Percentiles rank a stretch among this genome's conserved stretches.
Evolutionary conservation across 495 filamentous ascomycete genomes (phyloP).

Genomic region (Neurospora intermedia): DNA sequence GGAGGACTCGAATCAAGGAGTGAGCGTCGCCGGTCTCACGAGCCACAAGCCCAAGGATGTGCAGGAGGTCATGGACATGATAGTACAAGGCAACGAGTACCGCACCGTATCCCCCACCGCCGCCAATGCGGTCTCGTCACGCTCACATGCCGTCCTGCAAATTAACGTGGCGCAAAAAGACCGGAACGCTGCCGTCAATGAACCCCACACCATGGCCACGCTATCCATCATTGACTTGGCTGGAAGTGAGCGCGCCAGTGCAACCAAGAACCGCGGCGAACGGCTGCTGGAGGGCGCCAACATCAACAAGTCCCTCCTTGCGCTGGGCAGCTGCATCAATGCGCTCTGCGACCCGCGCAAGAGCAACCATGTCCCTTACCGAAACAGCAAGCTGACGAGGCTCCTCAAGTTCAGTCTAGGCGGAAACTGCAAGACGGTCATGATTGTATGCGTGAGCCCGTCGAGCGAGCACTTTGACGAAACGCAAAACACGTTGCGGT

Average conservation of each 20-base stretch:
- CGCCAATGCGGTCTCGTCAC: conserved; percentile 94
- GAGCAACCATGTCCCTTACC: conserved; percentile 89
- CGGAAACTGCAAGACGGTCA: conserved; percentile 97
- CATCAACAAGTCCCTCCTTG: conserved; percentile 96
- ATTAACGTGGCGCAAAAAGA: conserved; percentile 94
- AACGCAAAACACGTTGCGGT: conserved; percentile 95
- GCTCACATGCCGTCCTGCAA: conserved; percentile 96
- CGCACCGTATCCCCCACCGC: conserved; percentile 95
- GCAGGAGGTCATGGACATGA: conserved; percentile 98
- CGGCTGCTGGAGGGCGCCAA: conserved; percentile 89
- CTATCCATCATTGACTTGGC: conserved; percentile 97
- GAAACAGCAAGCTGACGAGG: conserved; percentile 94
- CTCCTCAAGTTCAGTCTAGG: conserved; percentile 95
- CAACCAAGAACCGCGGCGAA: conserved; percentile 93
- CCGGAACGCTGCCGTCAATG: conserved; percentile 82
- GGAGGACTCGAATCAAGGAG: conserved; percentile 87
- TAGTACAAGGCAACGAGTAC: conserved; percentile 86
- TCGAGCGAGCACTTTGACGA: conserved; percentile 97
- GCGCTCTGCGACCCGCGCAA: conserved; percentile 91
- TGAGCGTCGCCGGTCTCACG: conserved; percentile 84
- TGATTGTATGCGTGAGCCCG: conserved; percentile 98
- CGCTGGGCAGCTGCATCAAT: conserved; percentile 96
- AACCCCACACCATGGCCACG: conserved; percentile 96
- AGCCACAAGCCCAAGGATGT: conserved; percentile 80
- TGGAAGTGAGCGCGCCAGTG: conserved; percentile 91